phyloP scores from a whole-genome alignment of 2,329 filamentous ascomycete species.

The Pseudogymnoascus sp. region DNA sequence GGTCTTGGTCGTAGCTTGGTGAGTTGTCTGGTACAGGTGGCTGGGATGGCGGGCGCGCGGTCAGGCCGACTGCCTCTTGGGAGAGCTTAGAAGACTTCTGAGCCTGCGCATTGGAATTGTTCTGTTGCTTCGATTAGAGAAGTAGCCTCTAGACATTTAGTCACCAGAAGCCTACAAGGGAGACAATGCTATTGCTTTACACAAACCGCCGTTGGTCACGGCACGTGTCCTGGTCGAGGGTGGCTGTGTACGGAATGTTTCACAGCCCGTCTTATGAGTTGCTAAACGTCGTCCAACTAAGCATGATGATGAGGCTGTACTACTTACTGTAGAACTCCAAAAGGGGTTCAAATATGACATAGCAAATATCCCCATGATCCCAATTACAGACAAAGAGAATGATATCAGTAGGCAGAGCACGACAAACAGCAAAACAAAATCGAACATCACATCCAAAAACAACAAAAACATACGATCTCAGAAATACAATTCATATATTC shows the following conservation, averaged over 20 bases:
- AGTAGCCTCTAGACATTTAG: background rate
- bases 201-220: background rate
- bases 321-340: too few relatives aligned
- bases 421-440: background rate
- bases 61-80: background rate
- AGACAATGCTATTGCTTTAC: background rate
- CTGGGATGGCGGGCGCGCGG: background rate
- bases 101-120: background rate
- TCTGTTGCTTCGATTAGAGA: background rate
- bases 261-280: background rate
- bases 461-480: background rate
- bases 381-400: background rate
- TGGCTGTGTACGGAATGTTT: background rate
- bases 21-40: background rate
- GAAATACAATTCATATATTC: background rate
- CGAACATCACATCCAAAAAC: background rate
- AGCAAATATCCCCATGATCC: background rate
- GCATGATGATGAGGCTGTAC: too few relatives aligned
- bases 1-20: background rate
- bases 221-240: background rate
- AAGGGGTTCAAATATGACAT: background rate
- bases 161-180: background rate
- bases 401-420: background rate
- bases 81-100: background rate
- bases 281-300: too few relatives aligned